These are phyloP conservation scores for Curvularia spicifera DNA, from an alignment of 2,329 filamentous ascomycete species.

Conservation along the genomic window DNA sequence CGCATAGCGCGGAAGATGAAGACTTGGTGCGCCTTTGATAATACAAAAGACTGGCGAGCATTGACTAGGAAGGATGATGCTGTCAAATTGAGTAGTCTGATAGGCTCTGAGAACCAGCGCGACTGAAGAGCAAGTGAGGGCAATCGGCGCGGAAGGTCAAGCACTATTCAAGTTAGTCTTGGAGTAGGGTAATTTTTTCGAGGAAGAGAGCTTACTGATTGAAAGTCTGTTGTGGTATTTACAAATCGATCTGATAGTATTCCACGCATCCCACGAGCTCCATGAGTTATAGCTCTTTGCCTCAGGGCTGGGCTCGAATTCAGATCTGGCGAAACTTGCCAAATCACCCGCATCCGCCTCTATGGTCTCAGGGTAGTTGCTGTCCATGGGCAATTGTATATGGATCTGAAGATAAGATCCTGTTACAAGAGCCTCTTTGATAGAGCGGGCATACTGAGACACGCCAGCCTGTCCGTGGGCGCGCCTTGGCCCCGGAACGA, in stretches of 20 bases:
- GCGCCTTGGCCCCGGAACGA: slow-evolving; percentile 78
- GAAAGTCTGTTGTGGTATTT: slow-evolving; percentile 81
- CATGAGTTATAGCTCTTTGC: slow-evolving; percentile 68
- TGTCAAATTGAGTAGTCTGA: slow-evolving; percentile 63
- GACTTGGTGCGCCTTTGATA: slow-evolving; percentile 64
- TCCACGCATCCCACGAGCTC: slow-evolving; percentile 92
- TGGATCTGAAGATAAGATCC: slow-evolving; percentile 80
- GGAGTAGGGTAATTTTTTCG: not conserved
- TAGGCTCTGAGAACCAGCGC: slow-evolving; percentile 68
- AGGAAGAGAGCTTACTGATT: slow-evolving; percentile 71
- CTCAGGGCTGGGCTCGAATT: slow-evolving; percentile 45
- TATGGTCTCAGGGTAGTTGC: slow-evolving; percentile 67
- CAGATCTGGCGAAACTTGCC: slow-evolving; percentile 53
- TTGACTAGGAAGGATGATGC: slow-evolving; percentile 63
- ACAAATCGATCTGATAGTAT: slow-evolving; percentile 82
- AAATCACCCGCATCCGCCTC: slow-evolving; percentile 61
- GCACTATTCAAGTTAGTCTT: slow-evolving; percentile 39
- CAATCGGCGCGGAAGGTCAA: slow-evolving; percentile 65
- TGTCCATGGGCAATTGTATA: slow-evolving; percentile 83
- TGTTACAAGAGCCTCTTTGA: slow-evolving; percentile 78
- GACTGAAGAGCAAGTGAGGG: slow-evolving; percentile 63
- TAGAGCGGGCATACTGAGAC: slow-evolving; percentile 80
- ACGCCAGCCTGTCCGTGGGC: slow-evolving; percentile 64
- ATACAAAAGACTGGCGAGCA: slow-evolving; percentile 63
- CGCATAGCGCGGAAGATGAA: slow-evolving; percentile 65